A percentile compares a stretch with the other conserved stretches of the same genome.
Evolutionary conservation across 2,329 filamentous ascomycete species (phyloP).

Genomic region (Teratosphaeriaceae sp.): DNA sequence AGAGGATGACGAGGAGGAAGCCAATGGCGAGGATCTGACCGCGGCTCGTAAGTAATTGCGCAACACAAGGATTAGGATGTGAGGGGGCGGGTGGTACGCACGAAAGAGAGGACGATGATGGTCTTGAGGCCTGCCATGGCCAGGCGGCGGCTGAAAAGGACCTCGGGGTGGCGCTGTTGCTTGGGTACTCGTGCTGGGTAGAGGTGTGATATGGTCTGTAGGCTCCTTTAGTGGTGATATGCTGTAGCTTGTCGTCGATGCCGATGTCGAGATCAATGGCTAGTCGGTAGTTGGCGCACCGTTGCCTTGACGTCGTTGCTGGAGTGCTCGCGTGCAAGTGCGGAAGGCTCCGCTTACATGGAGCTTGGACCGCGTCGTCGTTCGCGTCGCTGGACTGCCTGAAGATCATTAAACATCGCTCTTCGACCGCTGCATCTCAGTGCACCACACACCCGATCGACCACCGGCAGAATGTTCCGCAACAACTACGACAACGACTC

Average conservation of each 20-base stretch:
- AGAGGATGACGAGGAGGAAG: conserved; percentile 97
- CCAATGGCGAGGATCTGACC: conserved; percentile 82
- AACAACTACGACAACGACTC: conserved; percentile 99
- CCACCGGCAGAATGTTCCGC: conserved; percentile 72
- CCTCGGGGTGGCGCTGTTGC: conserved; percentile 1
- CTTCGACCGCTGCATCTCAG: background rate
- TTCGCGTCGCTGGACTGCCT: conserved; percentile 6
- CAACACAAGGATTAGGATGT: background rate
- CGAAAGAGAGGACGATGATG: conserved; percentile 97
- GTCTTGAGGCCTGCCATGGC: conserved; percentile 89
- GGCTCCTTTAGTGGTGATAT: background rate
- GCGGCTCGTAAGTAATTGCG: background rate
- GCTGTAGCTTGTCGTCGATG: no score
- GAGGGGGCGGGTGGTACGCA: conserved; percentile 35
- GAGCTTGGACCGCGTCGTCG: background rate
- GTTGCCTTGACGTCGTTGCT: background rate
- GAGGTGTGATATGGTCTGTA: background rate
- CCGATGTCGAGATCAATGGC: no score
- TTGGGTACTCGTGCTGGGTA: background rate
- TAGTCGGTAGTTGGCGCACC: background rate
- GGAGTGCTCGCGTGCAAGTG: background rate
- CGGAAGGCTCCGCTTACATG: background rate
- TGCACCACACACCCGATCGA: background rate
- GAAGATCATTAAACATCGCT: no score
- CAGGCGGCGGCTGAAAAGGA: conserved; percentile 3